phyloP scores from a whole-genome alignment of 345 rosid species.

The Mallotus nudiflorus region DNA sequence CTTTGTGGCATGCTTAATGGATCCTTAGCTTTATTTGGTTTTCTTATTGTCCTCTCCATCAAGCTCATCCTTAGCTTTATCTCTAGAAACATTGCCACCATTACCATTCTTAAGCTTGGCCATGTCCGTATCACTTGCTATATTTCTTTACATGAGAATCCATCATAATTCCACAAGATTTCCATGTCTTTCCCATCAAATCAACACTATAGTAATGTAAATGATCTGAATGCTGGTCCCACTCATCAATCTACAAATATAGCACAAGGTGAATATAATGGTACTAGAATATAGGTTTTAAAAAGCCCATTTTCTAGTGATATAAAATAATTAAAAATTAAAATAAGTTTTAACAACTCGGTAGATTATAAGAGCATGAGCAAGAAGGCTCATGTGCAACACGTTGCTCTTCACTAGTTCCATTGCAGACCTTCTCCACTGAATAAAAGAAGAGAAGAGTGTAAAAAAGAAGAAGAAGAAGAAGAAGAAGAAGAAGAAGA shows the following conservation, averaged over 20 bases:
- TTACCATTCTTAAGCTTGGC: no score
- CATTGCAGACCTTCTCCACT: conserved; percentile 73
- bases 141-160: no score
- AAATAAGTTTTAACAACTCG: not conserved
- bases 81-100: no score
- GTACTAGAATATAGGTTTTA: not conserved
- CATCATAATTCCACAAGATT: conserved; percentile 69
- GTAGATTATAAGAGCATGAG: conserved; percentile 1
- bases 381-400: conserved; percentile 61
- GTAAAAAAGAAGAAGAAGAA: no score
- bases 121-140: no score
- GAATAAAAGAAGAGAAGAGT: no score
- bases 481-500: no score
- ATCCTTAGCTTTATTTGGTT: no score
- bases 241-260: conserved; percentile 61
- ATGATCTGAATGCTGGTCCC: conserved; percentile 82
- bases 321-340: not conserved
- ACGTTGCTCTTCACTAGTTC: conserved; percentile 71
- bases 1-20: no score
- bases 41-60: no score
- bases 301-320: not conserved
- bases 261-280: not conserved
- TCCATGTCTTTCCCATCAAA: conserved; percentile 52
- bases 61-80: no score
- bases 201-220: conserved; percentile 67